Evolutionary conservation across 768 basidiomycete genomes (phyloP).

Genomic region (Trichaptum fuscoviolaceum): DNA sequence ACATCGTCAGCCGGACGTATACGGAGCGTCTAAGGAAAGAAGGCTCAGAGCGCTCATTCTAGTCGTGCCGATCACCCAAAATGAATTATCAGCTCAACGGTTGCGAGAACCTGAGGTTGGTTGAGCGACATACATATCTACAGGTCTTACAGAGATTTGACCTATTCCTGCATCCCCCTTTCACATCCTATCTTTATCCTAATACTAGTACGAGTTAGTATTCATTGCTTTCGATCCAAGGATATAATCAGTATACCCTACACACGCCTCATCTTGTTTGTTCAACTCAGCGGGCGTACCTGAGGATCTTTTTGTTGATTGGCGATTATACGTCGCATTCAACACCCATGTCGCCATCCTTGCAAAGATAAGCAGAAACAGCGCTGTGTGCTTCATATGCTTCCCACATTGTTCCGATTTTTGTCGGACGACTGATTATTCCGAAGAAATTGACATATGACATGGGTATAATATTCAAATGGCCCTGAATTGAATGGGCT

Average conservation of each 20-base stretch:
- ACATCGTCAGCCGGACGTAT: conserved; percentile 71
- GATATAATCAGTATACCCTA: background rate
- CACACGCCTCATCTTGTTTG: background rate
- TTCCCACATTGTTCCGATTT: too few relatives aligned
- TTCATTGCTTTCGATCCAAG: background rate
- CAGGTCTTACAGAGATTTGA: background rate
- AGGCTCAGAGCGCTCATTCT: conserved; percentile 22
- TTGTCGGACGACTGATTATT: too few relatives aligned
- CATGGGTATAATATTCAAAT: too few relatives aligned
- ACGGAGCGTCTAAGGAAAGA: conserved; percentile 52
- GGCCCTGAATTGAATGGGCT: too few relatives aligned
- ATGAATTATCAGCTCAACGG: too few relatives aligned
- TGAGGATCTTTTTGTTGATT: background rate
- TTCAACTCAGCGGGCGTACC: background rate
- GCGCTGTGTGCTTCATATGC: too few relatives aligned
- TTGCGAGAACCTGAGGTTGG: background rate
- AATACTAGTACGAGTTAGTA: background rate
- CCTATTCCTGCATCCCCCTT: background rate
- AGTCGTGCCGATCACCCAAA: background rate
- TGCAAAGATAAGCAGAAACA: background rate
- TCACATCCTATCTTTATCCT: background rate
- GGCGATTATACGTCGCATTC: background rate
- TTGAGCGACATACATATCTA: background rate
- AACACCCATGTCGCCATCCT: background rate
- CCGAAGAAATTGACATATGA: too few relatives aligned